Percentiles rank a stretch among this genome's conserved stretches.
Evolutionary conservation across 192 early-diverging fungal species (phyloP).

Genomic region (Coemansia reversa): DNA sequence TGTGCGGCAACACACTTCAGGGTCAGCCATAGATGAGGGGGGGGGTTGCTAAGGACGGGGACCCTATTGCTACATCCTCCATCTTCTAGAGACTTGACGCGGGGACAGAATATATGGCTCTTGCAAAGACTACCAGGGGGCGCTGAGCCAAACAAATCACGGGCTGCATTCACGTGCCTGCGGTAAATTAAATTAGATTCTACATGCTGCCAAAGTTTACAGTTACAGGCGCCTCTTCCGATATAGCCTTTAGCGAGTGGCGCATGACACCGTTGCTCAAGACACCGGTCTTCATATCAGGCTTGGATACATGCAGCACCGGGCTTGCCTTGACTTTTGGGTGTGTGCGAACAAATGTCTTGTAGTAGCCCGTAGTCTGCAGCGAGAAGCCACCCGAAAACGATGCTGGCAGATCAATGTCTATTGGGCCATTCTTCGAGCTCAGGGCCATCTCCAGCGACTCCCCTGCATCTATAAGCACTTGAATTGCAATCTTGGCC

Average conservation of each 20-base stretch:
- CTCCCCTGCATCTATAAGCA: constrained; percentile 18
- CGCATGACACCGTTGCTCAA: constrained; percentile 21
- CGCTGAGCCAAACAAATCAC: too few relatives aligned
- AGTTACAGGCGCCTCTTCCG: constrained; percentile 35
- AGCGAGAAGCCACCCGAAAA: constrained; percentile 42
- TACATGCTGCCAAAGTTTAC: constrained; percentile 34
- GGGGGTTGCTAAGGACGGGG: too few relatives aligned
- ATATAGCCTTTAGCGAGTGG: constrained; percentile 36
- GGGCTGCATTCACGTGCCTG: too few relatives aligned
- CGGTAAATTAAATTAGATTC: background rate
- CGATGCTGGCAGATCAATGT: constrained; percentile 40
- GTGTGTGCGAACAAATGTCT: constrained; percentile 35
- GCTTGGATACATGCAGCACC: constrained; percentile 28
- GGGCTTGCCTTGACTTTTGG: constrained; percentile 16
- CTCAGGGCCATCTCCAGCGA: constrained; percentile 28
- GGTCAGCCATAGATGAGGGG: too few relatives aligned
- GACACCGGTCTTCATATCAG: constrained; percentile 29
- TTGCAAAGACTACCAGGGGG: too few relatives aligned
- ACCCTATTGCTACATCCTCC: too few relatives aligned
- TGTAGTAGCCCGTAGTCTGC: constrained; percentile 36
- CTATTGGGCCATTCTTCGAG: constrained; percentile 33
- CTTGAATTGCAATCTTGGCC: constrained; percentile 37
- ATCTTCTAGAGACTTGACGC: too few relatives aligned
- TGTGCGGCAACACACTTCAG: too few relatives aligned
- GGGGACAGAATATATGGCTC: too few relatives aligned